Evolutionary conservation across 2,329 filamentous ascomycete genomes (phyloP), one percentile per base, ranked within the genome.

Genomic region (Neopestalotiopsis sp.): DNA sequence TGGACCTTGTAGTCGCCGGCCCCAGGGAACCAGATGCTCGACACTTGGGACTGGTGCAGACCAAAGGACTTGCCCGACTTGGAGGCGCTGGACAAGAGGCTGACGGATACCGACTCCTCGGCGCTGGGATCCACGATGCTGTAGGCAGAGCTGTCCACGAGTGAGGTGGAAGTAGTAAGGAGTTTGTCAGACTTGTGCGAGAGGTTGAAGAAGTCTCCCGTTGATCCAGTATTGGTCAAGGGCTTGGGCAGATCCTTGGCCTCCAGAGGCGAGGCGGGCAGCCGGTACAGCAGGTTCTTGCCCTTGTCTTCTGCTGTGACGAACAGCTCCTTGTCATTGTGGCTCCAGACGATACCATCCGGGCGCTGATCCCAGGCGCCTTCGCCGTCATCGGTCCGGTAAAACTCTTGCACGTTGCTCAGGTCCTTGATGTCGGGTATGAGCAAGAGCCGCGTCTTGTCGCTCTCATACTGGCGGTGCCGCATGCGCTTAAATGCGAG

Each of bases 401-500:
- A 91, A 70, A 91, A 90, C 74, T 91, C 89, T 71, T 89, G 84
- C 13, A 90, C 86, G 69, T 87, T 86, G 69, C 82, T 82, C 10
- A 90, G 80, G 70, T 90, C 85, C 14, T 78, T 79, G 63, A 93
- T 82, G 73, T 93, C 86, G 1, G 88, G 86, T 6, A 93, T 79
- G 2, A 94, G 81, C 71, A 94, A 81, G 4, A 94, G 82, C 59
- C 90, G 87, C 59, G 91, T 87, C 78, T 92, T 92, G 81, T 97
- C 94, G 17, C 91, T 89, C 79, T 98, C 94, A 77, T 97, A 97
- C 69, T 91, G 89, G 65, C 89, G 85, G 68, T 87, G 87, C 71
- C 88, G 87, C 94, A 97, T 97, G 70, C 92, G 89, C 38, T 93
- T 85, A 78, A 97, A 97, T 1, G 89, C 93, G 32, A 95, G 83